Percentiles rank a stretch among this genome's conserved stretches.
Evolutionary conservation across 2,329 filamentous ascomycete genomes (phyloP).

Genomic region (Penicillium palitans): DNA sequence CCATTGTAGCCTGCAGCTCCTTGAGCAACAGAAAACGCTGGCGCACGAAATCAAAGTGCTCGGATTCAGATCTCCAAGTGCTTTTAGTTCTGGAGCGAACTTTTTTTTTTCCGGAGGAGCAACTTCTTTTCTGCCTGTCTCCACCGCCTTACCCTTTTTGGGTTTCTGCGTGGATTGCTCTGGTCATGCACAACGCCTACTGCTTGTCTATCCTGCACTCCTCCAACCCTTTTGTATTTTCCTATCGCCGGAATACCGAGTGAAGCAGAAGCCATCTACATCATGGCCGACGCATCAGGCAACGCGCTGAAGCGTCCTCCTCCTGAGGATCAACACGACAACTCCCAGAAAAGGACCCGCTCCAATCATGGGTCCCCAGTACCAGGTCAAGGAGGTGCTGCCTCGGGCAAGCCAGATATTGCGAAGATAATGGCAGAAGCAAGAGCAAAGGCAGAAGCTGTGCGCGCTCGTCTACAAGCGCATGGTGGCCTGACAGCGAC

Average conservation of each 20-base stretch:
- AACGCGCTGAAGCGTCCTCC: conserved; percentile 52
- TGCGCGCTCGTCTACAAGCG: conserved; percentile 48
- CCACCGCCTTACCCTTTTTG: conserved; percentile 32
- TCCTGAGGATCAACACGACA: conserved; percentile 47
- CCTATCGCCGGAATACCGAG: background rate
- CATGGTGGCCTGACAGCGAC: conserved; percentile 35
- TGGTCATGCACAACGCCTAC: background rate
- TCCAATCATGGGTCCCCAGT: conserved; percentile 53
- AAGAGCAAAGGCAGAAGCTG: conserved; percentile 50
- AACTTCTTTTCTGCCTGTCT: conserved; percentile 38
- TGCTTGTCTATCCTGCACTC: background rate
- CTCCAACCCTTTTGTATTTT: background rate
- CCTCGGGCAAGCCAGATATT: conserved; percentile 45
- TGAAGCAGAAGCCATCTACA: conserved; percentile 10
- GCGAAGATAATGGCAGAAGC: conserved; percentile 51
- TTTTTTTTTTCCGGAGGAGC: conserved; percentile 31
- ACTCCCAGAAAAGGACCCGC: conserved; percentile 50
- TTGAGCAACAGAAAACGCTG: conserved; percentile 38
- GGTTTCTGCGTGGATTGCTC: conserved; percentile 13
- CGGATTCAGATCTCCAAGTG: conserved; percentile 27
- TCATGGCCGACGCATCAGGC: conserved; percentile 46
- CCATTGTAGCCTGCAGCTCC: conserved; percentile 44
- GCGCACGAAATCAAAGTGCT: conserved; percentile 32
- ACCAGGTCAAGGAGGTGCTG: conserved; percentile 39
- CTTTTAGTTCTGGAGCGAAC: conserved; percentile 34